Evolutionary conservation across 1,284 basidiomycete species (phyloP), one percentile per base, ranked within the genome.

Genomic region (Peniophora sp.): DNA sequence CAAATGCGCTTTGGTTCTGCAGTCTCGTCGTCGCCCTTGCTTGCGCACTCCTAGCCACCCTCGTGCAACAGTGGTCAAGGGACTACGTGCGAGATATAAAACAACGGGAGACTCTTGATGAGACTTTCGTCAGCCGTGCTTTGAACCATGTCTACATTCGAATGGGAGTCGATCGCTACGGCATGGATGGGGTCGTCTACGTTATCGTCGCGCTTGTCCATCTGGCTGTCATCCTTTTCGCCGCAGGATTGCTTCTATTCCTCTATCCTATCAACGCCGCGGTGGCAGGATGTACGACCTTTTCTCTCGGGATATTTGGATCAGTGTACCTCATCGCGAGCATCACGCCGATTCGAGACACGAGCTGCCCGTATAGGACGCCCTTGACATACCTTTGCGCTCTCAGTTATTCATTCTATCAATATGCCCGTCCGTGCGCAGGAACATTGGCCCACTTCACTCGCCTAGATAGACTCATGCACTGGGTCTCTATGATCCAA

Each of bases 21-120:
- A 50, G 49, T 25, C 41, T 50, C 8, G 23, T 32, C 1, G 24
- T 50, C 22, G 32, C 23, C 9, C 38, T 50, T 25, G 27, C 38
- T 27, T 50, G 49, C 19, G 49, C 49, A 2, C 49, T 50, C 3
- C 36, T 50, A 1, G 49, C 49, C 2, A 50, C 49, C 9, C 32
- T 35, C 16, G 19, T 50, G 44, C 17, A 45, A 10, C 44, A 23
- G n/a, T 25, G 44, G 24, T 45, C 44, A 22, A 16, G 44, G 44
- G 44, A 20, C 8, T 25, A 45, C 19, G 16, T 45, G 17, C 44
- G 16, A 16, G 17, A 16, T 16, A 6, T 23, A 3, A 16, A 23
- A 32, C 49, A 27, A 8, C 49, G 39, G 6, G 19, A 24, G n/a
- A 27, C 36, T 8, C 49, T 41, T 17, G 25, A 50, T 19, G 32